These are phyloP conservation scores for Pythium vanterpoolii DNA, from an alignment of 352 stramenopile species.

Conservation along the genomic window DNA sequence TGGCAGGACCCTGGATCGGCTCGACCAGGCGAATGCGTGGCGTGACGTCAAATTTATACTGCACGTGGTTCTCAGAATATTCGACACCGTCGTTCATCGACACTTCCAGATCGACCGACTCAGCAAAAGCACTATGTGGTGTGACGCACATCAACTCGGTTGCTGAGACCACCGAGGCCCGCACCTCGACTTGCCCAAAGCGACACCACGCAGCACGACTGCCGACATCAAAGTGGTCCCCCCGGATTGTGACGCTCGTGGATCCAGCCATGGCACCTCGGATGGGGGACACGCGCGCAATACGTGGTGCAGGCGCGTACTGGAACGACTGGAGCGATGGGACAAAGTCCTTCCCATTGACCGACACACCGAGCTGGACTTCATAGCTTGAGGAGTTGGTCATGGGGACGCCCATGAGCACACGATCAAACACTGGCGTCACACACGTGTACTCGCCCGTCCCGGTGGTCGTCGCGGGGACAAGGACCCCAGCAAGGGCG, in stretches of 20 bases:
- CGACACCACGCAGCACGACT: conserved; percentile 39
- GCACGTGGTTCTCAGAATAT: conserved; percentile 65
- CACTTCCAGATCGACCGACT: conserved; percentile 53
- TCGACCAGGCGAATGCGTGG: conserved; percentile 47
- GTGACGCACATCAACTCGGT: conserved; percentile 40
- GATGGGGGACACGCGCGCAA: conserved; percentile 44
- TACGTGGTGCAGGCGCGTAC: conserved; percentile 38
- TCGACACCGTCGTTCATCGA: conserved; percentile 89
- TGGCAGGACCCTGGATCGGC: conserved; percentile 38
- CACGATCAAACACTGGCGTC: conserved; percentile 27
- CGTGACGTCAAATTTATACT: conserved; percentile 56
- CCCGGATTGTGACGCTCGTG: conserved; percentile 51
- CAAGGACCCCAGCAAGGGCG: conserved; percentile 14
- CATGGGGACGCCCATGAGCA: conserved; percentile 9
- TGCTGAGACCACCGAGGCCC: conserved; percentile 37
- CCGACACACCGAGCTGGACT: conserved; percentile 32
- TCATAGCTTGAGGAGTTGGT: neutral
- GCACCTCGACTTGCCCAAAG: conserved; percentile 37
- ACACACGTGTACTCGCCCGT: conserved; percentile 35
- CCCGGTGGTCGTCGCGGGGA: conserved; percentile 26
- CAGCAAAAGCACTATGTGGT: conserved; percentile 30
- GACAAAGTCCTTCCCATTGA: conserved; percentile 75
- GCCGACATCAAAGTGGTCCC: conserved; percentile 30
- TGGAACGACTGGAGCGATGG: conserved; percentile 42
- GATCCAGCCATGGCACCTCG: conserved; percentile 46